Evolutionary conservation across 2,329 filamentous ascomycete species (phyloP).

Genomic region (Penicillium griseofulvum): DNA sequence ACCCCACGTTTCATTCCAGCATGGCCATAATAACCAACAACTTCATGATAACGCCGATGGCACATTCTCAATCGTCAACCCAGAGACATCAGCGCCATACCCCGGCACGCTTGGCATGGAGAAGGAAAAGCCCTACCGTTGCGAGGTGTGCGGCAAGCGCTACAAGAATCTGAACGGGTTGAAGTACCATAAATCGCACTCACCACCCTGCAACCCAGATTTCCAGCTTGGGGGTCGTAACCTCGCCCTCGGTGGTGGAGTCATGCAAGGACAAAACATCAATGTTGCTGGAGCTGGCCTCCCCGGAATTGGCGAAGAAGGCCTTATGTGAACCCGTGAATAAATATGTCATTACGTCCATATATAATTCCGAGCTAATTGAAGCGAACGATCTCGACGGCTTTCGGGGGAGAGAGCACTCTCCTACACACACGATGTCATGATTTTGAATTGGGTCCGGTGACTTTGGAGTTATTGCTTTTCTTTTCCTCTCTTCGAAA

Average conservation of each 20-base stretch:
- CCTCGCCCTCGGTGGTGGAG: constrained; percentile 40
- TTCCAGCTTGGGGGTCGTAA: constrained; percentile 54
- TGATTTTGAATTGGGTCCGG: constrained; percentile 22
- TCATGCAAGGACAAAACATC: constrained; percentile 48
- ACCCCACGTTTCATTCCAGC: constrained; percentile 43
- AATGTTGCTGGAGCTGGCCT: constrained; percentile 50
- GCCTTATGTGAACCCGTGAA: constrained; percentile 33
- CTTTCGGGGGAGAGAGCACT: constrained; percentile 19
- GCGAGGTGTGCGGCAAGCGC: constrained; percentile 93
- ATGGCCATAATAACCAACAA: constrained; percentile 95
- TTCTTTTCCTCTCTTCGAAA: constrained; percentile 14
- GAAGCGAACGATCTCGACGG: constrained; percentile 30
- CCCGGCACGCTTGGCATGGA: constrained; percentile 99
- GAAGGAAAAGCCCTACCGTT: constrained; percentile 98
- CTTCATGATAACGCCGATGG: constrained; percentile 95
- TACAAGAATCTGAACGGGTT: constrained; percentile 99
- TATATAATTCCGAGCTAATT: constrained; percentile 28
- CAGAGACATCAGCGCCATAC: constrained; percentile 88
- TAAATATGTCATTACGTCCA: constrained; percentile 15
- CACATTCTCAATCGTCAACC: constrained; percentile 97
- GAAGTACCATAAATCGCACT: constrained; percentile 89
- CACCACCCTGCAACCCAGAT: constrained; percentile 85
- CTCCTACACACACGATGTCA: constrained; percentile 25
- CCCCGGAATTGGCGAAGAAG: constrained; percentile 47
- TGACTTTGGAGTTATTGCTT: constrained; percentile 22